Base-by-base conservation (phyloP, 2,329 filamentous ascomycete genomes). In the Fusarium phyllophilum region DNA sequence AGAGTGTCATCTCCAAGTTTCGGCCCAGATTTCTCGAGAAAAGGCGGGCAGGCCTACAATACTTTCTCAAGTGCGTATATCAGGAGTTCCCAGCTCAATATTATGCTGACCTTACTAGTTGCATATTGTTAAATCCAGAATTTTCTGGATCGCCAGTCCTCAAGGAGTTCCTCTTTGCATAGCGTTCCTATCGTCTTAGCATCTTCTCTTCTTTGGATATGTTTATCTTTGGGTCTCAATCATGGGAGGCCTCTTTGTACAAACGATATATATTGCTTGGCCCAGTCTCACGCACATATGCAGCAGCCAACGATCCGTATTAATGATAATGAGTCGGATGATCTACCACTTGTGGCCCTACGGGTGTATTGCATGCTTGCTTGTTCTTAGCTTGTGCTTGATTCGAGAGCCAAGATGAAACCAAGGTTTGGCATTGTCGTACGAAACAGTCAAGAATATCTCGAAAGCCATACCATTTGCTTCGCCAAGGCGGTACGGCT, bases 121-220 rank as follows among this genome's bases (percentile, higher is more conserved):
- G 95, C 84, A 92, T 98, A 70, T 84, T 98, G 74, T 85, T 98
- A 36, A 98, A 98, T 81, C 96, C 96, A 0, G 95, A 98, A 82
- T 98, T 98, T 80, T 94, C 95, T 39, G 93, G 93, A 17, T 96
- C 94, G n/a, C 94, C 95, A 0, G 90, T 97, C 5, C 86, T 97
- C 48, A 97, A 96, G 80, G 94, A 97, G 66, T 98, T 98, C 80
- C 87, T 98, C 57, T 96, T 97, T 81, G 86, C 86, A 59, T 89
- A 86, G 56, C 66, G 66, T 52, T 36, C 26, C n/a, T 62, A 48
- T 61, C 49, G n/a, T 57, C 42, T 56, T 48, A 57, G 60, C 65
- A 57, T 65, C 46, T 76, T 72, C 59, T 68, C 64, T 75, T 73
- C 51, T 63, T 62, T 67, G 73, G 66, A 76, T 68, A 77, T 78